Evolutionary conservation across 768 basidiomycete species (phyloP).

Genomic region (Leccinellum rugosiceps): DNA sequence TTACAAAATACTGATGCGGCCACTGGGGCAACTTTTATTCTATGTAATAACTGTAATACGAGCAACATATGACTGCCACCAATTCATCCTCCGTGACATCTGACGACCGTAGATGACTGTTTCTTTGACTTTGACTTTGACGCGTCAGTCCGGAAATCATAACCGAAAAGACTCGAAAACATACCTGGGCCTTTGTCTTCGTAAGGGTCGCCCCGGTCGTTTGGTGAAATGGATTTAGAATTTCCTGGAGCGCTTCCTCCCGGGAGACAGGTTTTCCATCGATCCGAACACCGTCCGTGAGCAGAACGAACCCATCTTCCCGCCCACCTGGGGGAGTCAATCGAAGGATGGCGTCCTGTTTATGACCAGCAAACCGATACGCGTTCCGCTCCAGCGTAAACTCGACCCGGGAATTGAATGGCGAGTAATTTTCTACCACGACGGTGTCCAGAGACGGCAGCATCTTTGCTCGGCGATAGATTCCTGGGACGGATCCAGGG

Average conservation of each 20-base stretch:
- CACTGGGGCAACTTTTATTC: neutral
- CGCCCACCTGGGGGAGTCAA: conserved; percentile 9
- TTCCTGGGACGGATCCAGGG: conserved; percentile 24
- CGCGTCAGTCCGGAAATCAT: conserved; percentile 5
- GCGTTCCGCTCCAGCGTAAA: conserved; percentile 26
- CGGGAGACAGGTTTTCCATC: conserved; percentile 23
- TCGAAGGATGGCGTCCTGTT: conserved; percentile 20
- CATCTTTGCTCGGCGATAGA: conserved; percentile 15
- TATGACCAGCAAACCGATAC: conserved; percentile 19
- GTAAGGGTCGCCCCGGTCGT: neutral
- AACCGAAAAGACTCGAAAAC: conserved; percentile 1
- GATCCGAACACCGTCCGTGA: conserved; percentile 24
- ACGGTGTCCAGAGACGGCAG: conserved; percentile 25
- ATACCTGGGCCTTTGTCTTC: conserved; percentile 17
- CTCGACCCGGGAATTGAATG: conserved; percentile 16
- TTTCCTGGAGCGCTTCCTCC: conserved; percentile 17
- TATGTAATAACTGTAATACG: neutral
- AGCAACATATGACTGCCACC: neutral
- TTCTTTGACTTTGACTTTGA: conserved; percentile 20
- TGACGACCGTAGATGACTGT: neutral
- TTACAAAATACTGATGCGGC: too few species aligned
- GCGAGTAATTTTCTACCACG: conserved; percentile 24
- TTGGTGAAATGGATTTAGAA: conserved; percentile 19
- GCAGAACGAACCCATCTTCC: conserved; percentile 20
- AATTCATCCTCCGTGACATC: conserved; percentile 3